Percentiles rank a stretch among this genome's conserved stretches.
phyloP scores from a whole-genome alignment of 441 rosid genomes.

The Arabidopsis hybrid region DNA sequence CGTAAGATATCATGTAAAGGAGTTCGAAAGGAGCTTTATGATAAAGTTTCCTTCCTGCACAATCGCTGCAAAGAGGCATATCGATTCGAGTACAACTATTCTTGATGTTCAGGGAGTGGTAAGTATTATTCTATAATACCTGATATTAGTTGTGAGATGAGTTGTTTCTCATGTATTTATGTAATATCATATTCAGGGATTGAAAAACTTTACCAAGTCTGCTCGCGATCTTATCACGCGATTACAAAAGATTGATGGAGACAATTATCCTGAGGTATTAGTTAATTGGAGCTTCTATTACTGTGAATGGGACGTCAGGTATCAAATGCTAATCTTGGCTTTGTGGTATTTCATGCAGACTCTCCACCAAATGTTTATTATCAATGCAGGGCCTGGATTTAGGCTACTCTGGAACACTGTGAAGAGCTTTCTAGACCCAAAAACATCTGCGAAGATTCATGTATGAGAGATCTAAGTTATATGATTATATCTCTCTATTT shows the following conservation, averaged over 20 bases:
- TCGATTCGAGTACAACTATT: slow-evolving; percentile 94
- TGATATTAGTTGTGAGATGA: slow-evolving; percentile 2
- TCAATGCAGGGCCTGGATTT: slow-evolving; percentile 99
- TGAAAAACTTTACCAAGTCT: slow-evolving; percentile 88
- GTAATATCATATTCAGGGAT: slow-evolving; percentile 58
- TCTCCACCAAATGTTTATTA: slow-evolving; percentile 97
- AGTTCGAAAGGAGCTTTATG: slow-evolving; percentile 87
- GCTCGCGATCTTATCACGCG: slow-evolving; percentile 93
- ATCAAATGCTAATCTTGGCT: slow-evolving; percentile 31
- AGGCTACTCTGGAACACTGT: slow-evolving; percentile 94
- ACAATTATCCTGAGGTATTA: slow-evolving; percentile 94
- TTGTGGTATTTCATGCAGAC: slow-evolving; percentile 63
- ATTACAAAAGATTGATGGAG: slow-evolving; percentile 92
- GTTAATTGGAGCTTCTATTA: slow-evolving; percentile 19
- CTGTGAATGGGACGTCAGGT: background rate
- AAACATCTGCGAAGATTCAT: slow-evolving; percentile 97
- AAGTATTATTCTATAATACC: slow-evolving; percentile 38
- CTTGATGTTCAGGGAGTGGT: slow-evolving; percentile 99
- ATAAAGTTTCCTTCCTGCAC: slow-evolving; percentile 96
- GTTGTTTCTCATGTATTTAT: slow-evolving; percentile 2
- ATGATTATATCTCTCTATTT: background rate
- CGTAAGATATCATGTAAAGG: slow-evolving; percentile 88
- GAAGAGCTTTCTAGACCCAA: slow-evolving; percentile 95
- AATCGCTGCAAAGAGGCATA: slow-evolving; percentile 93
- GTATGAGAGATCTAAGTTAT: slow-evolving; percentile 40